phyloP scores from a whole-genome alignment of 1,284 basidiomycete species.

The Malassezia sp. region DNA sequence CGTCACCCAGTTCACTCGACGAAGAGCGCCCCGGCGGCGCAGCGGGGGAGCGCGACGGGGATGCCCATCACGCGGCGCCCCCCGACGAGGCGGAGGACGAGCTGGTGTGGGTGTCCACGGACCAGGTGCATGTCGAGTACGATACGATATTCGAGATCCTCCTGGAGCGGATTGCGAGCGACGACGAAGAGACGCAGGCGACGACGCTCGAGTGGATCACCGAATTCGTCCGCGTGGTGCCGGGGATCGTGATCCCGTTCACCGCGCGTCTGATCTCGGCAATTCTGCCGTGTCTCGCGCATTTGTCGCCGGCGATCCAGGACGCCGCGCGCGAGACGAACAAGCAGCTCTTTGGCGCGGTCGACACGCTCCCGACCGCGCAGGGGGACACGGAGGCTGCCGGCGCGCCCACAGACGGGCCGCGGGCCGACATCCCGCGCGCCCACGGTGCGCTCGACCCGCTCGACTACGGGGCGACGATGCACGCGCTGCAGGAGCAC shows the following conservation, averaged over 20 bases:
- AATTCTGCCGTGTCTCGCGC: slow-evolving; percentile 85
- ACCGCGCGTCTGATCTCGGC: slow-evolving; percentile 83
- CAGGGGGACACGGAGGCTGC: slow-evolving; percentile 46
- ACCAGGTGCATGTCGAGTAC: slow-evolving; percentile 83
- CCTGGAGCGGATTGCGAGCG: slow-evolving; percentile 63
- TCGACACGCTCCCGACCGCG: slow-evolving; percentile 69
- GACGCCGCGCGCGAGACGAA: slow-evolving; percentile 76
- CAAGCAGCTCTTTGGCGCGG: slow-evolving; percentile 68
- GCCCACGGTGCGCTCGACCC: slow-evolving; percentile 13
- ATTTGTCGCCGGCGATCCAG: slow-evolving; percentile 78
- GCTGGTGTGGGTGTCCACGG: slow-evolving; percentile 70
- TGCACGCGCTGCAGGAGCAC: slow-evolving; percentile 81
- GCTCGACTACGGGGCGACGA: slow-evolving; percentile 84
- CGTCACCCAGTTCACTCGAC: too few species aligned
- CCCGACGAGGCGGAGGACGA: slow-evolving; percentile 44
- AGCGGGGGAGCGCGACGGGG: neutral
- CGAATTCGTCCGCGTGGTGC: slow-evolving; percentile 75
- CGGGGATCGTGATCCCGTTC: slow-evolving; percentile 85
- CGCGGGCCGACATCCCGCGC: slow-evolving; percentile 18
- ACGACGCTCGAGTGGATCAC: slow-evolving; percentile 71
- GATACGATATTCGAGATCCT: slow-evolving; percentile 85
- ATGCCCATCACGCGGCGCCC: too few species aligned
- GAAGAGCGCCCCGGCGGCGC: neutral
- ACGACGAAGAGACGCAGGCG: slow-evolving; percentile 51
- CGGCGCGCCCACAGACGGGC: slow-evolving; percentile 48